phyloP scores from a whole-genome alignment of 495 filamentous ascomycete species.

The Xylaria sp. region DNA sequence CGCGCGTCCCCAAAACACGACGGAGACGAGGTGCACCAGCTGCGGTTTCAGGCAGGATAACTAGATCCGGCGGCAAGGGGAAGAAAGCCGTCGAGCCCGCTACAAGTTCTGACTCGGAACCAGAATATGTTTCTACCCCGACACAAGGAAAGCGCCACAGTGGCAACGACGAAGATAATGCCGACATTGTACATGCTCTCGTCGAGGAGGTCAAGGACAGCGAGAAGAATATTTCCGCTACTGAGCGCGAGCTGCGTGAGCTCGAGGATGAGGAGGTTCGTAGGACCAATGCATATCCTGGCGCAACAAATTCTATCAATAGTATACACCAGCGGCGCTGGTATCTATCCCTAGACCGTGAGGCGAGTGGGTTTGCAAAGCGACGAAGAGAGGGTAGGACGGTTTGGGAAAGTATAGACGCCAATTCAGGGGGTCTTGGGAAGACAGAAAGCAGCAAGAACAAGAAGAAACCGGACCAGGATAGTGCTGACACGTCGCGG shows the following conservation, averaged over 20 bases:
- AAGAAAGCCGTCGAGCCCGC: conserved; percentile 22
- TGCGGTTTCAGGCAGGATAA: background rate
- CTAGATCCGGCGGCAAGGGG: conserved; percentile 15
- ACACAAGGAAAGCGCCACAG: background rate
- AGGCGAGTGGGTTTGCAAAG: conserved; percentile 59
- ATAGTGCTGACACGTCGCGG: conserved; percentile 37
- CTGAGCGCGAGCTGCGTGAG: conserved; percentile 48
- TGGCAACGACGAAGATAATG: conserved; percentile 2
- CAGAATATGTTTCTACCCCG: background rate
- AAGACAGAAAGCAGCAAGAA: conserved; percentile 20
- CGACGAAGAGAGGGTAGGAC: conserved; percentile 31
- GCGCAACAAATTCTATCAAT: conserved; percentile 65
- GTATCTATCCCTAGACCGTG: conserved; percentile 65
- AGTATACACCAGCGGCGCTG: conserved; percentile 70
- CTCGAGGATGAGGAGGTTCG: conserved; percentile 59
- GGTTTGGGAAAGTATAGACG: conserved; percentile 34
- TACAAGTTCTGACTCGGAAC: conserved; percentile 30
- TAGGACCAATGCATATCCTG: conserved; percentile 68
- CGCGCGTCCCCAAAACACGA: conserved; percentile 27
- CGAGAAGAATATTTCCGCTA: conserved; percentile 33
- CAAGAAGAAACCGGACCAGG: conserved; percentile 17
- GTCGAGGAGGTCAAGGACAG: conserved; percentile 20
- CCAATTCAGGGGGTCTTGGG: background rate
- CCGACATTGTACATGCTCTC: conserved; percentile 35
- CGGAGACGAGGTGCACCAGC: conserved; percentile 27